Percentiles rank a stretch among this genome's conserved stretches.
These are phyloP conservation scores for Podospora didyma DNA, from an alignment of 495 filamentous ascomycete species.

Conservation along the genomic window DNA sequence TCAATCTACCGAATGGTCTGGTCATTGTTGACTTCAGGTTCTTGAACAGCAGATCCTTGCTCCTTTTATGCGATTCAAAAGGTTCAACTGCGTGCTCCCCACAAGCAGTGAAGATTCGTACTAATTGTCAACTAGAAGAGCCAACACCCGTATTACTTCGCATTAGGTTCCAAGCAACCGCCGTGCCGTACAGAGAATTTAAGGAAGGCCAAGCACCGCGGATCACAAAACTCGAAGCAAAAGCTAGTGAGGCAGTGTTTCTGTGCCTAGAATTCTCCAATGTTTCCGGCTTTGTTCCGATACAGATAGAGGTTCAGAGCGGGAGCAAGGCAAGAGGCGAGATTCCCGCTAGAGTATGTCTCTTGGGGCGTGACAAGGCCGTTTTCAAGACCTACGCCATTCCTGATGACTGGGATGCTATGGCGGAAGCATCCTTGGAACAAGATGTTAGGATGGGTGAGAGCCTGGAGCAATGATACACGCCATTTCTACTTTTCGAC, in stretches of 20 bases:
- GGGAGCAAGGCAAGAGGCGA: conserved; percentile 31
- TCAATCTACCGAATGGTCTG: conserved; percentile 36
- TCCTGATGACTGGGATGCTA: conserved; percentile 23
- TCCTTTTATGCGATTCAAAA: conserved; percentile 39
- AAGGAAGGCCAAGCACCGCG: not conserved
- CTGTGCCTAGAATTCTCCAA: conserved; percentile 25
- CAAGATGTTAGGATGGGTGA: not conserved
- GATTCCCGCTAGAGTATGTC: conserved; percentile 37
- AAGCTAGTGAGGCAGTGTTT: conserved; percentile 7
- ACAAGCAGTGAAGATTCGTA: not conserved
- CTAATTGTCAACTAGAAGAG: conserved; percentile 18
- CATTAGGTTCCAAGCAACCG: conserved; percentile 10
- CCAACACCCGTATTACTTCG: conserved; percentile 13
- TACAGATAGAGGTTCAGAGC: conserved; percentile 44
- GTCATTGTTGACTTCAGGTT: conserved; percentile 49
- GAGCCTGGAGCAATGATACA: not conserved
- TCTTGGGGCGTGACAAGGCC: conserved; percentile 40
- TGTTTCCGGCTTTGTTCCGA: conserved; percentile 35
- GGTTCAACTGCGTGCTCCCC: conserved; percentile 22
- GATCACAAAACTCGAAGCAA: not conserved
- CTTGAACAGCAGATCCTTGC: conserved; percentile 36
- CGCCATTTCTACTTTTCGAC: too few species aligned
- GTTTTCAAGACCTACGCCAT: conserved; percentile 41
- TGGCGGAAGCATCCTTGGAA: not conserved
- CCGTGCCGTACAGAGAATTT: conserved; percentile 11